Conservation (phyloP, 768 basidiomycete species). For the Hortiboletus campestris region DNA sequence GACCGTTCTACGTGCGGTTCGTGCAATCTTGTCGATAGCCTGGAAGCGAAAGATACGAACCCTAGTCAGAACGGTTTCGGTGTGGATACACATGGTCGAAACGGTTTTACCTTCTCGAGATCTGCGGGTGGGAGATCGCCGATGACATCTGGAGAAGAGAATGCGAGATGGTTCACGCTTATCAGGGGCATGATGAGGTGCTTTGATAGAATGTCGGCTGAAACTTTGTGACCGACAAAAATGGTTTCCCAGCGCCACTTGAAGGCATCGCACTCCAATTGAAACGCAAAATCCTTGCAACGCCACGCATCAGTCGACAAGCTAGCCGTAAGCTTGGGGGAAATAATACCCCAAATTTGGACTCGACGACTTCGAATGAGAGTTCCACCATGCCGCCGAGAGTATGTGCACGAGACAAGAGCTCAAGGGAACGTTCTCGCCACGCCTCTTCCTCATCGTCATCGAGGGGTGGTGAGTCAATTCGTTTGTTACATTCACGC, state of each 20-base stretch:
- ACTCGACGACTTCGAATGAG: slow-evolving; percentile 57
- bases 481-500: slow-evolving; percentile 53
- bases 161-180: slow-evolving; percentile 65
- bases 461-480: slow-evolving; percentile 28
- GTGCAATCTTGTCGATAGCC: slow-evolving; percentile 69
- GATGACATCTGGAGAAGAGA: slow-evolving; percentile 58
- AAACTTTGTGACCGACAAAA: slow-evolving; percentile 57
- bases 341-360: slow-evolving; percentile 53
- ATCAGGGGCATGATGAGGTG: slow-evolving; percentile 78
- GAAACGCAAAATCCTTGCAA: slow-evolving; percentile 63
- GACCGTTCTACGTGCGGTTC: slow-evolving; percentile 62
- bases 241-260: slow-evolving; percentile 82
- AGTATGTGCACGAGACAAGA: slow-evolving; percentile 59
- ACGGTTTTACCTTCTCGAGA: slow-evolving; percentile 57
- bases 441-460: slow-evolving; percentile 58
- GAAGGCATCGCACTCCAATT: slow-evolving; percentile 56
- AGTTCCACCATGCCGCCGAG: slow-evolving; percentile 57
- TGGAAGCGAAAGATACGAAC: slow-evolving; percentile 26
- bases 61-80: slow-evolving; percentile 2
- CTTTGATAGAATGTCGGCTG: slow-evolving; percentile 72
- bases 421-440: slow-evolving; percentile 52
- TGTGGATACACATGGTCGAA: slow-evolving; percentile 3
- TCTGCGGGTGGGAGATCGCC: slow-evolving; percentile 54
- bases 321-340: not conserved
- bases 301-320: slow-evolving; percentile 14